Conservation (phyloP, 2,329 filamentous ascomycete genomes). For the Curvularia spicifera region DNA sequence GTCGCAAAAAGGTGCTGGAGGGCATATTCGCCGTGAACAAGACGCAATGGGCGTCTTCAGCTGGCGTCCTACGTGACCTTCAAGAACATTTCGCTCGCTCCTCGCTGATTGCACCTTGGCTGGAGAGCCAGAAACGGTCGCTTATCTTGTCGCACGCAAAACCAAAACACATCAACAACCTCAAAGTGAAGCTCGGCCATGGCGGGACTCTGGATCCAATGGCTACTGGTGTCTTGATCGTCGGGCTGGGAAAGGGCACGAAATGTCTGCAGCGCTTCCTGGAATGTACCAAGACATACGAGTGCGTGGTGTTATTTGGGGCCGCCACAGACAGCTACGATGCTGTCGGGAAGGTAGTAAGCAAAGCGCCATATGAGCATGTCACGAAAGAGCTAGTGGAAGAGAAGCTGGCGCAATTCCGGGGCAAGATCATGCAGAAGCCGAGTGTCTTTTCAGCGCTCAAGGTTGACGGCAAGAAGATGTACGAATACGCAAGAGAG, state of each 20-base stretch:
- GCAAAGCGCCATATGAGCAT: slow-evolving; percentile 76
- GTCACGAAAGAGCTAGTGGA: slow-evolving; percentile 81
- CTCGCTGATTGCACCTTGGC: slow-evolving; percentile 75
- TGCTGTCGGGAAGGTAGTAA: slow-evolving; percentile 80
- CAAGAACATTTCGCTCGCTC: slow-evolving; percentile 86
- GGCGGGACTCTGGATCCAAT: slow-evolving; percentile 94
- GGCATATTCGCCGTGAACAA: slow-evolving; percentile 87
- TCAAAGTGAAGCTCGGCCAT: slow-evolving; percentile 90
- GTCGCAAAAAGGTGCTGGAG: slow-evolving; percentile 60
- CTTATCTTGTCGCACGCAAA: slow-evolving; percentile 63
- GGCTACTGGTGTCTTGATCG: slow-evolving; percentile 89
- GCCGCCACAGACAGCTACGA: slow-evolving; percentile 94
- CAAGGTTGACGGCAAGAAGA: slow-evolving; percentile 89
- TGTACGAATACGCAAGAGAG: slow-evolving; percentile 95
- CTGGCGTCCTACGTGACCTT: slow-evolving; percentile 86
- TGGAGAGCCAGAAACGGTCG: slow-evolving; percentile 67
- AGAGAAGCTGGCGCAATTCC: slow-evolving; percentile 74
- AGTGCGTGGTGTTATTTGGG: slow-evolving; percentile 87
- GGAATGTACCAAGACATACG: slow-evolving; percentile 90
- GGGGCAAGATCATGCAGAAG: slow-evolving; percentile 84
- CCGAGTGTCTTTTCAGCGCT: slow-evolving; percentile 93
- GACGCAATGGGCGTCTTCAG: slow-evolving; percentile 83
- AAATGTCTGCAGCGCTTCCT: slow-evolving; percentile 82
- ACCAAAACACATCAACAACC: slow-evolving; percentile 58
- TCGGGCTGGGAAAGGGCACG: slow-evolving; percentile 86